Percentiles rank a stretch among this genome's conserved stretches.
phyloP scores from a whole-genome alignment of 371 early-diverging fungal genomes.

The Syncephalastrum sp. region DNA sequence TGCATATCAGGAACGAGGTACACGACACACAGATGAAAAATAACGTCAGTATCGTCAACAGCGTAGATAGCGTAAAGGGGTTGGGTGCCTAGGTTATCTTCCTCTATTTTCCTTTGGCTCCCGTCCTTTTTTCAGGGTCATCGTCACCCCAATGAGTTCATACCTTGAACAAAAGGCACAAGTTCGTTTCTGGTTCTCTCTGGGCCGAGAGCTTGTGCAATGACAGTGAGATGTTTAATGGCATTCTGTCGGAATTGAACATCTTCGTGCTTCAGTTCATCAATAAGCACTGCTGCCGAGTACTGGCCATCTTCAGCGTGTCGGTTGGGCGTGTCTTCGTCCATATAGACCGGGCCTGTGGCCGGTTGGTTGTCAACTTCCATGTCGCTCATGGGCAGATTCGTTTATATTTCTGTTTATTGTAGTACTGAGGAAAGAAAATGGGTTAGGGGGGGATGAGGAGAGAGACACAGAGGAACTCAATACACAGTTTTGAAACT shows the following conservation, averaged over 20 bases:
- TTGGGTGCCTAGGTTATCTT: no score
- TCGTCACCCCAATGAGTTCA: neutral
- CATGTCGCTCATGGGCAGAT: conserved; percentile 6
- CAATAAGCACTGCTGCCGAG: conserved; percentile 88
- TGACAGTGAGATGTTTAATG: conserved; percentile 83
- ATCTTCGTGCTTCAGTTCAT: conserved; percentile 97
- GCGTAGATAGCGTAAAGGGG: neutral
- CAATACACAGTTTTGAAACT: no score
- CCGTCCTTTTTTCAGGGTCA: neutral
- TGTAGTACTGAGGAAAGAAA: no score
- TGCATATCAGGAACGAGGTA: conserved; percentile 21
- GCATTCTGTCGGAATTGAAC: conserved; percentile 87
- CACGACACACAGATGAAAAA: neutral
- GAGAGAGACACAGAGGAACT: no score
- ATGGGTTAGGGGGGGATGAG: no score
- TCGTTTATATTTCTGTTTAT: no score
- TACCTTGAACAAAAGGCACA: conserved; percentile 95
- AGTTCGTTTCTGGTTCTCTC: conserved; percentile 94
- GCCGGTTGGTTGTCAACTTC: conserved; percentile 26
- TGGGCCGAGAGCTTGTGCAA: conserved; percentile 93
- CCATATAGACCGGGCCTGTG: conserved; percentile 33
- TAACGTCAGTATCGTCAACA: no score
- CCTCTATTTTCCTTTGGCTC: no score
- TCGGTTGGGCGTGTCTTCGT: conserved; percentile 35
- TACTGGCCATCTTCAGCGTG: conserved; percentile 36